Base-by-base conservation (phyloP, 805 yeast species). In the Saturnispora galanensis region DNA sequence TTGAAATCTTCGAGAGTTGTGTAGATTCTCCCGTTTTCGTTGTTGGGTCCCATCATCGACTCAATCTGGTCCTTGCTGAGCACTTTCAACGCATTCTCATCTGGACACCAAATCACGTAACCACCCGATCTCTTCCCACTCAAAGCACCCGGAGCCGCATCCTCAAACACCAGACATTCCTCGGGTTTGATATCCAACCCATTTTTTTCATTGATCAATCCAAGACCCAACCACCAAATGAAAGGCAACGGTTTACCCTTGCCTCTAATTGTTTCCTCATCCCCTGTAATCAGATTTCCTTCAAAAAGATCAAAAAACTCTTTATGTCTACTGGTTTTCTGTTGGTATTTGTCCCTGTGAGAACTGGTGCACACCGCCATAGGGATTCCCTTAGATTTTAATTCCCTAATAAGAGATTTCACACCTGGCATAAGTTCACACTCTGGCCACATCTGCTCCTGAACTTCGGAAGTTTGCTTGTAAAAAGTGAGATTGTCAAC, bases 191-290 rank as follows among this genome's bases (percentile, higher is more conserved):
- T 82, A n/a, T 52, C 52, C 10, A 47, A 38, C 60, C 68, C 21
- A 65, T 59, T 3, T 70, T 74, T 74, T 17, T 57, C 55, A 59
- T 93, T 93, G 44, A 93, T 54, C 11, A 81, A 72, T 15, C 69
- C 75, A 48, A 93, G 71, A 37, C 97, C 95, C 3, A 79, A 71
- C 50, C 76, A 76, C 94, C 95, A 93, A 50, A 93, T 88, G 59
- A 89, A 94, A 2, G 98, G 98, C 47, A 70, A 69, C 11, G 99
- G 99, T 60, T 93, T 93, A 5, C 98, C 97, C 50, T 81, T 73
- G 3, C 96, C 97, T 12, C 67, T 69, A 46, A 93, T 77, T 37
- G 95, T 73, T 31, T 76, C 67, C 57, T 93, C 93, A 65, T 93
- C 98, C 5, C 97, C 97, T 1, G 90, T 82, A 31, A 90, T 83